phyloP scores from a whole-genome alignment of 768 basidiomycete genomes.

The Lentinula raphanica region DNA sequence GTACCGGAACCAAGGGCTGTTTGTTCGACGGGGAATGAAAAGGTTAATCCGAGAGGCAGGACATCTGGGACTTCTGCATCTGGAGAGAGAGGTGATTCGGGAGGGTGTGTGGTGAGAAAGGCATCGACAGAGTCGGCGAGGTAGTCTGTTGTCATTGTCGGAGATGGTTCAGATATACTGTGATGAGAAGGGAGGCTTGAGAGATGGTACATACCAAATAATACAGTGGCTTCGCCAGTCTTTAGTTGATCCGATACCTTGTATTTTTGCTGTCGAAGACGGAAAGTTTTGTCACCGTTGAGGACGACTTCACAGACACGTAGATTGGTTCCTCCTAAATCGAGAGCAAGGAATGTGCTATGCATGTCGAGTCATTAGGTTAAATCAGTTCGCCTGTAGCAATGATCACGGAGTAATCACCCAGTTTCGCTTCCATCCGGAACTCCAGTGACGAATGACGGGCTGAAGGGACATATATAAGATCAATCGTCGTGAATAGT shows the following conservation, averaged over 20 bases:
- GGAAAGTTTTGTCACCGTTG: constrained; percentile 86
- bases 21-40: constrained; percentile 97
- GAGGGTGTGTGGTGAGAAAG: constrained; percentile 69
- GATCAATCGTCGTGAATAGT: constrained; percentile 9
- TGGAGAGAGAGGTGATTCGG: constrained; percentile 16
- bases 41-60: constrained; percentile 81
- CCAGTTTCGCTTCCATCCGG: constrained; percentile 93
- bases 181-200: neutral
- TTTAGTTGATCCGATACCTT: constrained; percentile 92
- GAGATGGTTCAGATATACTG: constrained; percentile 2
- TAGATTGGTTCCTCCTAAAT: constrained; percentile 98
- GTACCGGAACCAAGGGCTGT: constrained; percentile 87
- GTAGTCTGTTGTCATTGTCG: constrained; percentile 59
- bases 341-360: constrained; percentile 89
- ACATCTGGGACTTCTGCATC: constrained; percentile 21
- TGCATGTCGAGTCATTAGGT: neutral
- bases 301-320: constrained; percentile 91
- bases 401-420: constrained; percentile 37
- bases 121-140: constrained; percentile 95
- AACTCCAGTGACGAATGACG: constrained; percentile 92
- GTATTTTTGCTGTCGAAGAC: constrained; percentile 92
- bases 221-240: constrained; percentile 78
- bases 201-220: constrained; percentile 63
- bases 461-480: constrained; percentile 39
- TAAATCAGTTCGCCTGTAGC: neutral